Evolutionary conservation across 306 rosid species (phyloP).

Genomic region (Urtica urens): DNA sequence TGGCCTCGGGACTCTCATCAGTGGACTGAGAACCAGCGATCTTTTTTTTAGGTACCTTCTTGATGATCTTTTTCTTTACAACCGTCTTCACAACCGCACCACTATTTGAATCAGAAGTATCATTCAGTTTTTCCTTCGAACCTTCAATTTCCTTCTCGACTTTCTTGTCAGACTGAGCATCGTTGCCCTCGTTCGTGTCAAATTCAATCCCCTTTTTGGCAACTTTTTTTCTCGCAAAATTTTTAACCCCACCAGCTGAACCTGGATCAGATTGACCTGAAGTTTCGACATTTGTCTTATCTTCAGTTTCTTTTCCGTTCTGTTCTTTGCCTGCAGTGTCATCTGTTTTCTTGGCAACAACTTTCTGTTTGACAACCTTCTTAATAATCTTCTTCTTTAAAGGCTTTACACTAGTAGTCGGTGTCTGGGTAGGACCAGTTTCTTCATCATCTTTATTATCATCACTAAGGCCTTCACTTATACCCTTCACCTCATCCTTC

Average conservation of each 20-base stretch:
- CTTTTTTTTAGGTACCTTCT: constrained; percentile 71
- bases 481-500: constrained; percentile 27
- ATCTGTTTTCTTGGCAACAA: constrained; percentile 32
- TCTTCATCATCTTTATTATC: constrained; percentile 42
- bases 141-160: constrained; percentile 31
- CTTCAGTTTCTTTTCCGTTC: constrained; percentile 21
- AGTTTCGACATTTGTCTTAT: constrained; percentile 28
- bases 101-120: constrained; percentile 31
- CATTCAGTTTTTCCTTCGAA: constrained; percentile 37
- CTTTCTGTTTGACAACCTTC: constrained; percentile 78
- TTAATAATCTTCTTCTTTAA: constrained; percentile 73
- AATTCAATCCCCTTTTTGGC: constrained; percentile 33
- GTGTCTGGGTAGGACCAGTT: constrained; percentile 33
- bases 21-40: constrained; percentile 34
- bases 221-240: constrained; percentile 26
- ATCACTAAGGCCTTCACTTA: constrained; percentile 28
- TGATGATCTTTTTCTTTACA: constrained; percentile 75
- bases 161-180: constrained; percentile 18
- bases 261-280: constrained; percentile 28
- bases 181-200: constrained; percentile 23
- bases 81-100: constrained; percentile 35
- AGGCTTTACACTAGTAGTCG: constrained; percentile 40
- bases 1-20: constrained; percentile 27
- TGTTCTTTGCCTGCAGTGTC: constrained; percentile 32
- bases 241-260: constrained; percentile 30